A percentile compares a stretch with the other conserved stretches of the same genome.
phyloP scores from a whole-genome alignment of 768 basidiomycete species.

The Tricholoma flavovirens region DNA sequence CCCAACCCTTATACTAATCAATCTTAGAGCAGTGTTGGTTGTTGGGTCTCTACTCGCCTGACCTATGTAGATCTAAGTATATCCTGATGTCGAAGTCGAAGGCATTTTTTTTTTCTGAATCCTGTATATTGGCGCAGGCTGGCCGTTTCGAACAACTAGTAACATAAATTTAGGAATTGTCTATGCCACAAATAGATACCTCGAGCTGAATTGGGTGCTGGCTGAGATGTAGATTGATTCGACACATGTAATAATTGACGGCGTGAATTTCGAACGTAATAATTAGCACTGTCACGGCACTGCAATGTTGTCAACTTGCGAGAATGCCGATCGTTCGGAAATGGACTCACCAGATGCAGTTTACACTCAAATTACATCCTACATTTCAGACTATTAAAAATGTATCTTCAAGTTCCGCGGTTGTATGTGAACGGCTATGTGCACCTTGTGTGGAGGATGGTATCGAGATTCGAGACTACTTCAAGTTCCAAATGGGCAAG shows the following conservation, averaged over 20 bases:
- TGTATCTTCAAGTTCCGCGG: too few relatives aligned
- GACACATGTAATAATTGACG: not conserved
- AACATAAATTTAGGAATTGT: slow-evolving; percentile 37
- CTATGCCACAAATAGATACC: not conserved
- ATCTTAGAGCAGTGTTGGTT: not conserved
- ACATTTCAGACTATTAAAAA: not conserved
- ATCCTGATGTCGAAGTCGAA: slow-evolving; percentile 5
- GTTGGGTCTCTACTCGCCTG: not conserved
- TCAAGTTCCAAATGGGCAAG: too few relatives aligned
- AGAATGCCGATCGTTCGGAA: not conserved
- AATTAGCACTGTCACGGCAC: too few relatives aligned
- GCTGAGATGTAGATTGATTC: not conserved
- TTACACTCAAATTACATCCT: too few relatives aligned
- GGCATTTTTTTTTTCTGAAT: slow-evolving; percentile 38
- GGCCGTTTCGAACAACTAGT: slow-evolving; percentile 57
- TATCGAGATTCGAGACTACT: too few relatives aligned
- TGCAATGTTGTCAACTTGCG: too few relatives aligned
- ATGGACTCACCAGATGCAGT: too few relatives aligned
- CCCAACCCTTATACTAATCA: not conserved
- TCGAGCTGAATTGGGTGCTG: not conserved
- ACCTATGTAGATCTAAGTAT: not conserved
- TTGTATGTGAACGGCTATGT: too few relatives aligned
- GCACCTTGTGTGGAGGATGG: too few relatives aligned
- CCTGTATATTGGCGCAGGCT: slow-evolving; percentile 36
- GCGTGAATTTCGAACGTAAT: not conserved